Percentiles rank a stretch among this genome's conserved stretches.
phyloP scores from a whole-genome alignment of 768 basidiomycete species.

The Boletellus sp. region DNA sequence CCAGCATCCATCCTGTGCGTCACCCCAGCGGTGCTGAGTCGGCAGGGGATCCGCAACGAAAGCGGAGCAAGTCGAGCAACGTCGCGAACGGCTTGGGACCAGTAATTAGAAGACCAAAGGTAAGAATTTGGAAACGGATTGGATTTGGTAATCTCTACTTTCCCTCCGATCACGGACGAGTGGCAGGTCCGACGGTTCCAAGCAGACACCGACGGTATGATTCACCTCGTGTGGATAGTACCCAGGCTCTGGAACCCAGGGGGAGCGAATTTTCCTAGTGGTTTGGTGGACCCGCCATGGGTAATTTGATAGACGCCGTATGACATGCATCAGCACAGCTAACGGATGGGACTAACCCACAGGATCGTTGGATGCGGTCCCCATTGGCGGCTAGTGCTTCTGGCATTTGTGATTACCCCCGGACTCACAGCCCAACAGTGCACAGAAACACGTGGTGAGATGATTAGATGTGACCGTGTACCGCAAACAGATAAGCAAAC shows the following conservation, averaged over 20 bases:
- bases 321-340: not conserved
- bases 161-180: not conserved
- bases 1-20: not conserved
- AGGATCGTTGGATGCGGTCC: not conserved
- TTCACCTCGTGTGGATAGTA: not conserved
- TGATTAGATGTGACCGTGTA: conserved; percentile 1
- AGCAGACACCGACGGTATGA: not conserved
- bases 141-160: not conserved
- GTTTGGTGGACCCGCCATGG: not conserved
- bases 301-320: not conserved
- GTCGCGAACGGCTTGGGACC: too few species aligned
- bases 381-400: not conserved
- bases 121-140: not conserved
- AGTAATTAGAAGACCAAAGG: too few species aligned
- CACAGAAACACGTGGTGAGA: not conserved
- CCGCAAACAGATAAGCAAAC: not conserved
- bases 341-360: not conserved
- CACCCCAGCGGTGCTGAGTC: too few species aligned
- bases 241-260: not conserved
- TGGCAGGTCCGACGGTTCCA: not conserved
- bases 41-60: too few species aligned
- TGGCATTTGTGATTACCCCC: not conserved
- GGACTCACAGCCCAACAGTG: not conserved
- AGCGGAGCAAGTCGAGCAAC: too few species aligned
- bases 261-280: not conserved